Evolutionary conservation across 2,329 filamentous ascomycete genomes (phyloP), one percentile per base, ranked within the genome.

Genomic region (Proliferodiscus dingleyae): DNA sequence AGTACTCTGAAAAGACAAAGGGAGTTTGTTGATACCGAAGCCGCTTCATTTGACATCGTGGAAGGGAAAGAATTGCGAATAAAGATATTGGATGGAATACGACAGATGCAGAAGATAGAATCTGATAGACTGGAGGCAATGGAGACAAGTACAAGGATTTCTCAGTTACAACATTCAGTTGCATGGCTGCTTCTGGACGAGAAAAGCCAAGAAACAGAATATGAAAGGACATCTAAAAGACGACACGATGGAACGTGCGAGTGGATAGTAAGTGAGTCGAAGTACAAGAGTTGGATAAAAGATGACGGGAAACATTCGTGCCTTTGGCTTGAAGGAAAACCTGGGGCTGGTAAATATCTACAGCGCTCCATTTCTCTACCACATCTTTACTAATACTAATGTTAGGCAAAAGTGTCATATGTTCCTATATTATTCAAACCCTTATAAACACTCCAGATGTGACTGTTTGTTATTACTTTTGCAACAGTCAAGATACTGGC

Each of bases 241-340:
- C 6, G 11, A 11, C 11, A 6, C 24, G 24, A 6, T 6, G 24
- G 11, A 26, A 26, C 24, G 6, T 26, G 24, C 11, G 6, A 6
- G 11, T 16, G 43, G 43, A 41, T 52, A 1, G 2, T 19, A 16
- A 40, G 46, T 11, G 33, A 49, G 4, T 32, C 39, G 0, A 24
- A 44, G 2, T 28, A 50, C 1, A 43, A 33, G 5, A 11, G 9
- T 37, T 55, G 52, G 52, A 16, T 50, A 4, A 30, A 38, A 13
- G 29, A 49, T 37, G 43, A 45, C 36, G 3, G 3, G n/a, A 30
- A 38, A 19, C 21, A 23, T 4, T 30, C 30, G 3, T 28, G n/a
- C 9, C 23, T 55, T 10, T 55, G 50, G 53, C 44, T 53, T 16
- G 19, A 53, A 36, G 53, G 50, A 16, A 53, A 46, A 21, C 50